Base-by-base conservation (phyloP, 1,139 yeast genomes). In the Kodamaea alishanica region DNA sequence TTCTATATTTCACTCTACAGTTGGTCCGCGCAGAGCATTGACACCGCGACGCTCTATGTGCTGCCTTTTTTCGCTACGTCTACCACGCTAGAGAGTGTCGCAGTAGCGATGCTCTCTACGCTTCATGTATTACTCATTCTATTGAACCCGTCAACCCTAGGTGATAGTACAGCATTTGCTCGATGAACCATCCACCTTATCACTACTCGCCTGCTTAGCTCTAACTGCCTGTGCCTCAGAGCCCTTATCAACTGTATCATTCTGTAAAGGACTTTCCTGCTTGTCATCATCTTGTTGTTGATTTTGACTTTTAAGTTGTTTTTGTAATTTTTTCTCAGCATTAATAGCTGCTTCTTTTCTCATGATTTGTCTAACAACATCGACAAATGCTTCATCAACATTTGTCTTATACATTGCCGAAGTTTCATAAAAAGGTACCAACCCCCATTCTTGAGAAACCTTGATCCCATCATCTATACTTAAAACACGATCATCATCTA, bases 371-470 rank as follows among this genome's bases (percentile, higher is more conserved):
- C 96, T 75, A 6, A 92, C 97, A 35, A 92, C 83, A 51, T 86
- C 94, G 47, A 86, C 72, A 56, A 92, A 92, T 2, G 96, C 95
- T 52, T 84, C 92, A 53, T 85, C 95, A 34, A 90, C 95, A 56
- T 92, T 90, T 42, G 89, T 81, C 59, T 87, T 85, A 51, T 85
- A 79, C 75, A 89, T 84, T 30, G 98, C 97, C 48, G 95, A 84
- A 5, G 97, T 87, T 66, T 92, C 97, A 61, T 87, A 87, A 60
- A 90, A 92, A 12, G 96, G 90, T 6, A 84, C 92, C 55, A 82
- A 75, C 8, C 94, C 94, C 89, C 96, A 86, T 38, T 77, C 77
- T 50, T 84, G 83, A 35, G 96, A 90, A 22, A 89, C 82, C 44
- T 75, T 76, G 42, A 84, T 81, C 34, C 95, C 96, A 52, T 88